Conservation (phyloP, 495 filamentous ascomycete genomes). For the Neohortaea acidophila region DNA sequence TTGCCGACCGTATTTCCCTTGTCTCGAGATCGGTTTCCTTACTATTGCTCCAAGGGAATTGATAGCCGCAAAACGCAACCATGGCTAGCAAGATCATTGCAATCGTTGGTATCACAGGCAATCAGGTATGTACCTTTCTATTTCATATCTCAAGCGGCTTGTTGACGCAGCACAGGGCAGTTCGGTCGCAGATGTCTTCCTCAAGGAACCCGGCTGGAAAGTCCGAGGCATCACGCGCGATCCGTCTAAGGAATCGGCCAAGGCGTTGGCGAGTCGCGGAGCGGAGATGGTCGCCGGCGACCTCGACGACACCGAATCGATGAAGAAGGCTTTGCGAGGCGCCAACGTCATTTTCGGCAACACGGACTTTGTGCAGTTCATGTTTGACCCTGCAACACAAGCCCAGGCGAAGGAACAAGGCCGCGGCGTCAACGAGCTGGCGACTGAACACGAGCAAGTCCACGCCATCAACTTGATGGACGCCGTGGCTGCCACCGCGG, state of each 20-base stretch:
- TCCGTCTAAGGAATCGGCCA: conserved; percentile 13
- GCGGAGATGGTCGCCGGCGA: conserved; percentile 23
- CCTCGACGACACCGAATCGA: conserved; percentile 3
- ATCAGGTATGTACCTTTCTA: no score
- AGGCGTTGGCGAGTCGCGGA: conserved; percentile 17
- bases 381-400: conserved; percentile 22
- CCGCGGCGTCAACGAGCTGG: no score
- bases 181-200: conserved; percentile 20
- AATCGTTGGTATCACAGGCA: conserved; percentile 2
- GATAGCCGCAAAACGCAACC: no score
- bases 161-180: no score
- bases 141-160: no score
- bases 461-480: conserved; percentile 38
- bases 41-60: no score
- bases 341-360: conserved; percentile 11
- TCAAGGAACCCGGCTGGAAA: conserved; percentile 16
- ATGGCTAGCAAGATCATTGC: conserved; percentile 6
- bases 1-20: no score
- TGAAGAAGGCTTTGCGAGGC: conserved; percentile 7
- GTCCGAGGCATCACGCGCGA: conserved; percentile 28
- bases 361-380: conserved; percentile 24
- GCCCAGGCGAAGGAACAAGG: no score
- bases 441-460: conserved; percentile 32
- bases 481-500: conserved; percentile 28
- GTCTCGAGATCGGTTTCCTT: no score